Evolutionary conservation across 140 eudicot species (phyloP), one percentile per base, ranked within the genome.

Genomic region (Senecio squalidus): DNA sequence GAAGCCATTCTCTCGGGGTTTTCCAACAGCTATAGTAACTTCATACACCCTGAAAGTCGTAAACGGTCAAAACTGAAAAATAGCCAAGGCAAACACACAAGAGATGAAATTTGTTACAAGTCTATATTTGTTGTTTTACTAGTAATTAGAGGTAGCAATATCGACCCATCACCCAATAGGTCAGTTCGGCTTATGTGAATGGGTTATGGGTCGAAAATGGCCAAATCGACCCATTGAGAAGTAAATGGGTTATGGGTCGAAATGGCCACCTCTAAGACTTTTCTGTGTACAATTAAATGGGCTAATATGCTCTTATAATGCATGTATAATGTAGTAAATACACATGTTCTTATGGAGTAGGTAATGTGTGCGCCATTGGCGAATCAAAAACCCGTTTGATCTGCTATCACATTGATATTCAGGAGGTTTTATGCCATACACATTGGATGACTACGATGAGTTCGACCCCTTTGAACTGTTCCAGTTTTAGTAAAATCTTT

Each of bases 1-100:
- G 20, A 66, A 58, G 3, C 50, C 52, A 13, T 41, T 57, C 55
- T 15, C 41, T 11, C 17, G 17, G 52, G n/a, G n/a, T n/a, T 68
- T 28, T 48, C 47, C 49, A 20, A 27, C 59, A 26, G 33, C 23
- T 4, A 55, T n/a, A 36, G 38, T 29, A 40, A 29, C 39, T 17
- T 58, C 39, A 65, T 68, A 74, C 66, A 45, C 64, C 64, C 64
- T 67, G 31, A 56, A 57, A 9, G n/a, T 21, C 45, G 23, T 33
- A 14, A 50, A 64, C 51, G 43, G 29, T 51, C 57, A 26, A 3
- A 43, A 61, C 51, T 18, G 51, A 24, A 45, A 50, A 25, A 5
- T 6, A 23, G 14, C 3, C 17, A 51, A 4, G 17, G n/a, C 44
- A 38, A 16, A 13, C n/a, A 13, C 44, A 38, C 11, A 36, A 3